Base-by-base conservation (phyloP, 345 rosid species). In the Eucalyptus urophylla region DNA sequence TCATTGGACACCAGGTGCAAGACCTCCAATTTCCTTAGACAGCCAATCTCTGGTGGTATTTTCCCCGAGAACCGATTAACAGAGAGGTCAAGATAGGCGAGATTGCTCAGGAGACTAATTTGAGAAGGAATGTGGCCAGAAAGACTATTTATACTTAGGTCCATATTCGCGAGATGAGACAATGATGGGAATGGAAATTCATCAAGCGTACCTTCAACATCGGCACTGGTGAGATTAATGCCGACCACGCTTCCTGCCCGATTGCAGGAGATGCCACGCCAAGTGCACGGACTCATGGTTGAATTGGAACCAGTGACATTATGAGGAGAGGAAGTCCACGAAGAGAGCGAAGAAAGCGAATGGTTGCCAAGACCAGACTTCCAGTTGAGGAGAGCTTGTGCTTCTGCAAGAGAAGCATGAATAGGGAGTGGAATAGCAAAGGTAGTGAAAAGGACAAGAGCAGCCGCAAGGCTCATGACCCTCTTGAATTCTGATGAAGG, bases 221-320 rank as follows among this genome's bases (percentile, higher is more conserved):
- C 8, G 0, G 4, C 86, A 49, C 15, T 24, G 10, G 91, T 88
- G 5, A 91, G 88, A 69, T 88, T 92, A 58, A 92, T n/a, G 25
- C 80, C 37, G 6, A 7, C 13, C 49, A 58, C 58, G 43, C 90
- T 88, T 7, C 87, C 53, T 43, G 44, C 91, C 19, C 12, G 3
- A 31, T 88, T 76, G 80, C 93, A 92, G 22, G 21, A 8, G 86
- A 92, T 88, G 9, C 93, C 93, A 88, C 6, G 5, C 93, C 93
- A 93, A 62, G 62, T n/a, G 86, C 88, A 86, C 15, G 76, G 29
- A 56, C 37, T 56, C 31, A 67, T 49, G 33, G 31, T 33, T 25
- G 80, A 24, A 13, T 87, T 87, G 8, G 86, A 24, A 22, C 11
- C 11, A 10, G 58, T 58, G 13, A 2, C 65, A 25, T 58, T 58